Evolutionary conservation across 352 stramenopile species (phyloP), one percentile per base, ranked within the genome.

Genomic region (Blastocystis sp.): DNA sequence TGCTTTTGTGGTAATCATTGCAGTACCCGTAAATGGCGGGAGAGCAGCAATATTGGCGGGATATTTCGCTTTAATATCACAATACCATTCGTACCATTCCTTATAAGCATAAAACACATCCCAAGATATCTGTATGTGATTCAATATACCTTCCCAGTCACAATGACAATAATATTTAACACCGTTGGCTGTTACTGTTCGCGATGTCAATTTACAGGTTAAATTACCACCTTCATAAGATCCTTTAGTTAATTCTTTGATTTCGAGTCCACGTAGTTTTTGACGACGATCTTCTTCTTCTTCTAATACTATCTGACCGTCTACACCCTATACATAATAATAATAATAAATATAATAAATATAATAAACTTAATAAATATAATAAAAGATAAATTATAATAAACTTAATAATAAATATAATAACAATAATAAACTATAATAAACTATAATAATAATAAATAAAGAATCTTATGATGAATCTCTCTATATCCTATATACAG

Each of bases 121-220:
- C 49, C 49, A 59, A 28, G 46, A 40, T 19, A 40, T 44, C 25
- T 59, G 46, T 16, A 59, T 33, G 9, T 5, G 11, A 11, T 52
- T 28, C 19, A 10, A 10, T n/a, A 3, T 40, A 23, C 34, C 49
- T 30, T 59, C 49, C 49, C 49, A 59, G 36, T 59, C 49, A 23
- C 49, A 59, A 31, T 59, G 49, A 24, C 49, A 59, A 11, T 24
- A 49, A 40, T 59, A 59, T 31, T 59, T 59, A 19, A 52, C 32
- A 10, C 49, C 49, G 35, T 52, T 40, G 27, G 35, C 49, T 16
- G 31, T 59, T 24, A 59, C 49, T 27, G 49, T 40, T 7, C 49
- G 49, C 36, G 45, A 36, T 11, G 49, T 59, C 34, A 59, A 40
- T 31, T 59, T 59, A n/a, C 46, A 27, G 11, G 49, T 59, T 13